Conservation (phyloP, 768 basidiomycete species). For the Gymnopilus dilepis region DNA sequence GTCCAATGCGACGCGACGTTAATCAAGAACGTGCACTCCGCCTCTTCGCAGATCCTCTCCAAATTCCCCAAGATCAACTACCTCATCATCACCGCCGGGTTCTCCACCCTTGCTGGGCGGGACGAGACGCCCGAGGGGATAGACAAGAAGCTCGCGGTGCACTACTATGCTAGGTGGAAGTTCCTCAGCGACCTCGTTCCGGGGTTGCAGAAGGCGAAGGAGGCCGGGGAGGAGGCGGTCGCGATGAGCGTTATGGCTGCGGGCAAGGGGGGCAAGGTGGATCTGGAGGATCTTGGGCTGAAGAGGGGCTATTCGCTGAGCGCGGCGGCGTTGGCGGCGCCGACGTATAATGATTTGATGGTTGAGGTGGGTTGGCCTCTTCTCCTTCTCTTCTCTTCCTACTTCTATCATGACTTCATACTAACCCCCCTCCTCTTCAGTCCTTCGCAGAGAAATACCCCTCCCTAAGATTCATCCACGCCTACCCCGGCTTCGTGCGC, state of each 20-base stretch:
- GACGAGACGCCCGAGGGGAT: conserved; percentile 34
- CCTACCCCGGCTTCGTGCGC: conserved; percentile 44
- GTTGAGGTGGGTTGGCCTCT: conserved; percentile 44
- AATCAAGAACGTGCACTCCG: conserved; percentile 53
- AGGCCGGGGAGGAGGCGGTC: conserved; percentile 53
- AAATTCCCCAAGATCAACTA: conserved; percentile 55
- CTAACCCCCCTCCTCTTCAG: conserved; percentile 31
- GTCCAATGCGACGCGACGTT: conserved; percentile 57
- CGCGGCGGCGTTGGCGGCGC: conserved; percentile 38
- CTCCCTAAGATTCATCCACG: conserved; percentile 41
- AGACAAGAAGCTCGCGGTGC: conserved; percentile 33
- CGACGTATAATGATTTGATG: conserved; percentile 61
- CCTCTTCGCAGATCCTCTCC: conserved; percentile 33
- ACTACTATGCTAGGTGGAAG: conserved; percentile 47
- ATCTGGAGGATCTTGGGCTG: conserved; percentile 55
- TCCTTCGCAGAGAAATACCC: conserved; percentile 38
- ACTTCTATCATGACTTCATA: too few species aligned
- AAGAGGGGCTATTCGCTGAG: conserved; percentile 47
- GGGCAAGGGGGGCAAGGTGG: conserved; percentile 38
- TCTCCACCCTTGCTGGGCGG: conserved; percentile 32
- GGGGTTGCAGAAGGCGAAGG: conserved; percentile 46
- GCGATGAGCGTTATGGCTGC: conserved; percentile 50
- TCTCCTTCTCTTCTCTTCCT: background rate
- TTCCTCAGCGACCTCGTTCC: conserved; percentile 54
- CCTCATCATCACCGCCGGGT: conserved; percentile 51